Evolutionary conservation across 208 protist genomes (phyloP).

Genomic region (Wallacemonas sp.): DNA sequence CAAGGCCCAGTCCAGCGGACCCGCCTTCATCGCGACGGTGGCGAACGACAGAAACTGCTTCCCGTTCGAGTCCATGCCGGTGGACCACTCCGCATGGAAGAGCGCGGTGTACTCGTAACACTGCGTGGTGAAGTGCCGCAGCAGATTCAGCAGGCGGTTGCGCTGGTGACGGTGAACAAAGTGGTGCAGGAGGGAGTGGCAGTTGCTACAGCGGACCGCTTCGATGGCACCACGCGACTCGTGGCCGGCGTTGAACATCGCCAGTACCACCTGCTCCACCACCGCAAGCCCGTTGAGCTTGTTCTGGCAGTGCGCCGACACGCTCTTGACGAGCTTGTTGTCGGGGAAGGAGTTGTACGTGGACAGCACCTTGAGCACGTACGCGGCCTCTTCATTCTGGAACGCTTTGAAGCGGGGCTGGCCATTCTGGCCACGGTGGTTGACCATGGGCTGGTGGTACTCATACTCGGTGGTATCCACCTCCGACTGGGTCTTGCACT

Average conservation of each 20-base stretch:
- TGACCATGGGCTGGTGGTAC: conserved; percentile 16
- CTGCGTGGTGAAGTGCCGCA: conserved; percentile 48
- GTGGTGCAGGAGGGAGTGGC: conserved; percentile 48
- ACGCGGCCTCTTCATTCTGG: conserved; percentile 52
- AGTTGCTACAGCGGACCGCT: conserved; percentile 45
- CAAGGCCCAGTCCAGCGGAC: conserved; percentile 73
- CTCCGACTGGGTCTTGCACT: not conserved
- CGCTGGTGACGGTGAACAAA: conserved; percentile 51
- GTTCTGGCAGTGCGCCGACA: conserved; percentile 30
- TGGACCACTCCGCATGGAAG: conserved; percentile 38
- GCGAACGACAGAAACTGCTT: conserved; percentile 45
- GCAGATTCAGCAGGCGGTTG: conserved; percentile 36
- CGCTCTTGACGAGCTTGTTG: conserved; percentile 48
- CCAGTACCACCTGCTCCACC: conserved; percentile 31
- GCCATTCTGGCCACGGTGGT: conserved; percentile 12
- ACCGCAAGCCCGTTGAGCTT: conserved; percentile 22
- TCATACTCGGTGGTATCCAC: conserved; percentile 5
- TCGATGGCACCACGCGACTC: conserved; percentile 36
- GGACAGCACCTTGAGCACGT: conserved; percentile 64
- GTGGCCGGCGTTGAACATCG: conserved; percentile 43
- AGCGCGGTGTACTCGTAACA: conserved; percentile 49
- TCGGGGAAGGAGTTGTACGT: conserved; percentile 50
- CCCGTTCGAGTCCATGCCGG: conserved; percentile 31
- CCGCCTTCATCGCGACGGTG: conserved; percentile 66
- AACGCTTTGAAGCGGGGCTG: conserved; percentile 27